A percentile compares a stretch with the other conserved stretches of the same genome.
Conservation (phyloP, 371 early-diverging fungal genomes). For the Mucor racemosus region DNA sequence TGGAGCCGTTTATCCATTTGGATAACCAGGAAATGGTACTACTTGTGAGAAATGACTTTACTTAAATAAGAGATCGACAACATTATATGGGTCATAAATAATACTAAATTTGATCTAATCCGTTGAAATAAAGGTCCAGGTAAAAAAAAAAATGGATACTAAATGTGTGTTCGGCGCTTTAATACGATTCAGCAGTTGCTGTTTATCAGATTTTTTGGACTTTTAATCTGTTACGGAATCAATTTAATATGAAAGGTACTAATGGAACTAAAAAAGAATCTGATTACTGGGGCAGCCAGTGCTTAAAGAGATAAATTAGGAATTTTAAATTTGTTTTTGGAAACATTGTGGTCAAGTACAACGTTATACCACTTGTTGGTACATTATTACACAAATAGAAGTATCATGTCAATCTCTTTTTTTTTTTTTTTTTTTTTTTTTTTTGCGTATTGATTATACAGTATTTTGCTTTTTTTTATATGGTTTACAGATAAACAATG, state of each 20-base stretch:
- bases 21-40: not conserved
- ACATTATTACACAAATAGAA: not conserved
- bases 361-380: not conserved
- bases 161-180: too few relatives aligned
- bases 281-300: not conserved
- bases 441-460: not conserved
- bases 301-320: not conserved
- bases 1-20: not conserved
- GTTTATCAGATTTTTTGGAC: not conserved
- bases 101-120: too few relatives aligned
- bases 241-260: not conserved
- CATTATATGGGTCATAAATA: not conserved
- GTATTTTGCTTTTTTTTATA: not conserved
- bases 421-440: too few relatives aligned
- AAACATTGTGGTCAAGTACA: not conserved
- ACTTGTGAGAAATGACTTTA: not conserved
- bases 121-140: too few relatives aligned
- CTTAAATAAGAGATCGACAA: not conserved
- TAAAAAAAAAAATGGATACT: too few relatives aligned
- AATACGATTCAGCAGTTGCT: not conserved
- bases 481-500: not conserved
- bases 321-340: not conserved
- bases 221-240: not conserved
- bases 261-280: too few relatives aligned
- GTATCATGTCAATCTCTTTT: not conserved